A percentile compares a stretch with the other conserved stretches of the same genome.
phyloP scores from a whole-genome alignment of 2,329 filamentous ascomycete species.

The Ophiostoma sp. region DNA sequence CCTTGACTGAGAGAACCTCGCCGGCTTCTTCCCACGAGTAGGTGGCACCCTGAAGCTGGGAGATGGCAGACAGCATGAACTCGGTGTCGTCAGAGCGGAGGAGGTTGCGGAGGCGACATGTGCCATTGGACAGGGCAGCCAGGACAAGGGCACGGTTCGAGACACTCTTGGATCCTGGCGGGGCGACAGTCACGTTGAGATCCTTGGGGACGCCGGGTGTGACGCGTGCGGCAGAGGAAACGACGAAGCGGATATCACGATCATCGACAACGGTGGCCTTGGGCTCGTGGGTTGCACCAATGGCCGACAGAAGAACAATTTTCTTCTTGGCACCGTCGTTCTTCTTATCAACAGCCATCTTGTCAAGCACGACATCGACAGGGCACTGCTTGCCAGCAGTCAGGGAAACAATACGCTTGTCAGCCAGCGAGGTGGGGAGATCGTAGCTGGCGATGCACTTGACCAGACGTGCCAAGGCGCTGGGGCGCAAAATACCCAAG shows the following conservation, averaged over 20 bases:
- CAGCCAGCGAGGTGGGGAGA: slow-evolving; percentile 75
- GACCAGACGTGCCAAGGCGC: slow-evolving; percentile 79
- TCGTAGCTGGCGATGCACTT: slow-evolving; percentile 96
- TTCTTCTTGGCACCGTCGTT: slow-evolving; percentile 95
- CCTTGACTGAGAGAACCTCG: slow-evolving; percentile 81
- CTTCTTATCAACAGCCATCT: slow-evolving; percentile 99
- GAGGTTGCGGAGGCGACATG: slow-evolving; percentile 83
- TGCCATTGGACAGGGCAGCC: slow-evolving; percentile 79
- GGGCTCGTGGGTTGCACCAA: slow-evolving; percentile 81
- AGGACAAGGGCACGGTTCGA: slow-evolving; percentile 94
- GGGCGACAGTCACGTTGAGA: slow-evolving; percentile 66
- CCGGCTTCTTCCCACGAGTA: slow-evolving; percentile 94
- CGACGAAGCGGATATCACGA: slow-evolving; percentile 70
- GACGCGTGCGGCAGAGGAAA: slow-evolving; percentile 74
- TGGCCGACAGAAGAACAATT: slow-evolving; percentile 83
- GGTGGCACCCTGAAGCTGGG: slow-evolving; percentile 74
- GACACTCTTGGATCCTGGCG: slow-evolving; percentile 94
- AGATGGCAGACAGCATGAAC: slow-evolving; percentile 92
- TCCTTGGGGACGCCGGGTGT: slow-evolving; percentile 62
- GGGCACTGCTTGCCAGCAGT: slow-evolving; percentile 84
- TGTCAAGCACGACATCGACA: slow-evolving; percentile 76
- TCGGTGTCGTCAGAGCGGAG: slow-evolving; percentile 96
- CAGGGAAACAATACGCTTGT: slow-evolving; percentile 74
- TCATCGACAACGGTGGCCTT: slow-evolving; percentile 88
- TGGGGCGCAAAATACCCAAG: slow-evolving; percentile 76